Evolutionary conservation across 306 rosid species (phyloP), one percentile per base, ranked within the genome.

Genomic region (Trichosanthes truncata): DNA sequence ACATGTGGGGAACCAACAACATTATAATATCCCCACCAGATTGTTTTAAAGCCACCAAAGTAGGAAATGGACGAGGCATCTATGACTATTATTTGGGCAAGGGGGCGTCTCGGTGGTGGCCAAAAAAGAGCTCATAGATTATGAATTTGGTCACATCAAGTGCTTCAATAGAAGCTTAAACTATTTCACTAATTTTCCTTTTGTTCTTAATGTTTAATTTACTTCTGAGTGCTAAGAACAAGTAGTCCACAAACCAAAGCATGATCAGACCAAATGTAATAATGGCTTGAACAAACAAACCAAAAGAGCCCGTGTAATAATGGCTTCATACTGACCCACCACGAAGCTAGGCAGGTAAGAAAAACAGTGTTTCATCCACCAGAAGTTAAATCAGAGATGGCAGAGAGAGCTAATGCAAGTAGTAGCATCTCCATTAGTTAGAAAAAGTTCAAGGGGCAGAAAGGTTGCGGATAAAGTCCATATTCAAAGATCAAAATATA

Each of bases 221-320:
- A 86, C 21, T 84, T 78, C 72, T 46, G 31, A 90, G 89, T 80
- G 89, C 80, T 80, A 74, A 74, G 38, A 82, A 43, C 49, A 76
- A 61, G 53, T 17, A 81, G 78, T 14, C 83, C 81, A 85, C 82
- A 85, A 77, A 84, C 79, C 10, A 17, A 38, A 83, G 79, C 84
- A 69, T 52, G 65, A 82, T 38, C 56, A 74, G 79, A 60, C 60
- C 78, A 72, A 84, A 38, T 51, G 68, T 79, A 36, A 71, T 38
- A 52, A 45, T 73, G 78, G 23, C 68, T 33, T 74, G 43, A 80
- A 71, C 14, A 60, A n/a, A 75, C 75, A 74, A 84, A 78, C 82
- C 76, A 55, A 49, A 36, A 74, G 55, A 75, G 10, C 71, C 45
- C 29, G 6, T 33, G 49, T 23, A 69, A 36, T 74, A 75, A 76